A percentile compares a stretch with the other conserved stretches of the same genome.
Evolutionary conservation across 768 basidiomycete species (phyloP).

Genomic region (Collybiopsis luxurians): DNA sequence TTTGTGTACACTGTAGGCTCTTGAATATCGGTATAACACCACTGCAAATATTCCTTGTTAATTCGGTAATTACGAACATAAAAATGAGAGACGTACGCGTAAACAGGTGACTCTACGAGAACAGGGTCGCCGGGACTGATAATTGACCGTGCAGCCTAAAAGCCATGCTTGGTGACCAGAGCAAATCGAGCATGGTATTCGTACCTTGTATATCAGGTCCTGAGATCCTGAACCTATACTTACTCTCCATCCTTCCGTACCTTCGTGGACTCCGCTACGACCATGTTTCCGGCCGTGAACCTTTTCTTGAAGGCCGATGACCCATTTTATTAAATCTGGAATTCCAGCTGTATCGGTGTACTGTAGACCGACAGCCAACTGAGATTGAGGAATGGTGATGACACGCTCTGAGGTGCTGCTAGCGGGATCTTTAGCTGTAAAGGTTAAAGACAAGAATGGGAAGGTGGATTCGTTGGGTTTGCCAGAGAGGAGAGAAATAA

Average conservation of each 20-base stretch:
- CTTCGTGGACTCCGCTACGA: not conserved
- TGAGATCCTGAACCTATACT: constrained; percentile 84
- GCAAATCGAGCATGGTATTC: constrained; percentile 12
- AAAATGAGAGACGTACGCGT: constrained; percentile 48
- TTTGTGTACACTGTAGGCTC: constrained; percentile 51
- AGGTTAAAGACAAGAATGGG: constrained; percentile 85
- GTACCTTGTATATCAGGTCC: constrained; percentile 84
- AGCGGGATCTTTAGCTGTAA: constrained; percentile 53
- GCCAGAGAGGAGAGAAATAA: constrained; percentile 80
- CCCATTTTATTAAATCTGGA: constrained; percentile 62
- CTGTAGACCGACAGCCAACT: constrained; percentile 70
- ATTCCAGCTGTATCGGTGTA: constrained; percentile 74
- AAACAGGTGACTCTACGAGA: constrained; percentile 80
- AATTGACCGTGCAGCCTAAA: constrained; percentile 66
- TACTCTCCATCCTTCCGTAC: constrained; percentile 66
- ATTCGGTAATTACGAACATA: constrained; percentile 13
- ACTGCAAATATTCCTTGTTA: constrained; percentile 33
- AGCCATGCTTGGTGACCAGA: not conserved
- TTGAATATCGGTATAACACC: constrained; percentile 67
- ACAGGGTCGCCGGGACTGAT: constrained; percentile 79
- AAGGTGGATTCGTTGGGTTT: constrained; percentile 89
- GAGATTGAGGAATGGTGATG: constrained; percentile 53
- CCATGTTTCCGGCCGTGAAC: constrained; percentile 61
- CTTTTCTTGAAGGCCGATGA: constrained; percentile 65
- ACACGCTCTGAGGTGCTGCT: constrained; percentile 41